Base-by-base conservation (phyloP, 495 filamentous ascomycete genomes). In the Daldinia caldariorum region DNA sequence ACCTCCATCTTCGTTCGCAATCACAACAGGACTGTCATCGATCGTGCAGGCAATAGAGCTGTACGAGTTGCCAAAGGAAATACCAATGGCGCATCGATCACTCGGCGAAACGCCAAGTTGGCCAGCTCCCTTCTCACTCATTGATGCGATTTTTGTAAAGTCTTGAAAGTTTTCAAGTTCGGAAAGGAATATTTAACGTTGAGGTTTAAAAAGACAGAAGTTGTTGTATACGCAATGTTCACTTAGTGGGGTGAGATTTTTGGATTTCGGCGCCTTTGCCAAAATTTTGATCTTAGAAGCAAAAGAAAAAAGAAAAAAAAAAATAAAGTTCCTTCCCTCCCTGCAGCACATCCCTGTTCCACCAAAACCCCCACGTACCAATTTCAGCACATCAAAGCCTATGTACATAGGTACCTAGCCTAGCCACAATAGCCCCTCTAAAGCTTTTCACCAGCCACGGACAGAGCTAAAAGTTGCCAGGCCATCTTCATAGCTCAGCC, bases 1-100 rank as follows among this genome's bases (percentile, higher is more conserved):
- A 95, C 93, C 93, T 87, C 95, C 95, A 81, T 98, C 95, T 82
- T 99, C 96, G 81, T 99, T 98, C 64, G 96, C 95, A 80, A 99
- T 98, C 74, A 99, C 94, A 78, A 97, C 93, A 67, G 93, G 90
- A 82, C 94, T 97, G 79, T 94, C 94, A 73, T 98, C 95, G 49
- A 89, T 87, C 35, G 94, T 93, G 75, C 89, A 91, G 70, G 94
- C 95, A 82, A 99, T 98, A 58, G 93, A 97, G 82, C 94, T 97
- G 86, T 93, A 95, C 55, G 92, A 92, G 82, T 99, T 99, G 79
- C 95, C 96, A 84, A 98, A 98, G 57, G 94, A 92, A 79, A 99
- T 93, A 80, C 95, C 95, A 81, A 99, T 99, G 73, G 91, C 91
- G 68, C 89, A 87, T 69, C 89, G 83, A 80, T 92, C 86, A 61